Conservation (phyloP, 1,139 yeast species). For the Pichia sp. region DNA sequence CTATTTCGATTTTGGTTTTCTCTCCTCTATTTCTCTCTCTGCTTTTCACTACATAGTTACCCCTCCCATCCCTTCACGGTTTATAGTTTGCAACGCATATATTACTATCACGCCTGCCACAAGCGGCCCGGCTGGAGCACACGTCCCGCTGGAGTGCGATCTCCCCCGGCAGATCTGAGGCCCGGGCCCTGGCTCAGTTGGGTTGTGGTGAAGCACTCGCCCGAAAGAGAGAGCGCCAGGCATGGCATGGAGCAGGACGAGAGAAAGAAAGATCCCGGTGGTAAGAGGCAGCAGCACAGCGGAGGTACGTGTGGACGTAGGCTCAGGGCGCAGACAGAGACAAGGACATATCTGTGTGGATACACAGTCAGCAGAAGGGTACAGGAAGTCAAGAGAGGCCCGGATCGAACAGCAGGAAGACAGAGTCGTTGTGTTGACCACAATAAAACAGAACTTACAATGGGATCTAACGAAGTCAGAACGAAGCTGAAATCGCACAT, state of each 20-base stretch:
- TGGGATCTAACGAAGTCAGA: conserved; percentile 74
- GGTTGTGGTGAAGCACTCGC: not conserved
- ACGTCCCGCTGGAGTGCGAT: too few relatives aligned
- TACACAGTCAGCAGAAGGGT: not conserved
- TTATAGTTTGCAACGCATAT: not conserved
- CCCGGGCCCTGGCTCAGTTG: not conserved
- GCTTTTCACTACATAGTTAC: not conserved
- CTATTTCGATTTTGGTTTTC: not conserved
- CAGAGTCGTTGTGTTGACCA: not conserved
- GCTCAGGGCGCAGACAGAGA: not conserved
- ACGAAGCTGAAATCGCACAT: conserved; percentile 58
- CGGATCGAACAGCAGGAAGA: not conserved
- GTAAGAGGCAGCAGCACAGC: not conserved
- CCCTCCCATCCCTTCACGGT: not conserved
- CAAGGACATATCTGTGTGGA: not conserved
- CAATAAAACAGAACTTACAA: conserved; percentile 25
- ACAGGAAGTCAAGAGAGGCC: not conserved
- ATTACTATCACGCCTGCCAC: not conserved
- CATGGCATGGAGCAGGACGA: not conserved
- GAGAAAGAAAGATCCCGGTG: not conserved
- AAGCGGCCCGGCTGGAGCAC: too few relatives aligned
- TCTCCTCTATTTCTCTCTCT: not conserved
- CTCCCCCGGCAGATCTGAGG: too few relatives aligned
- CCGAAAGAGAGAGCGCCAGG: not conserved
- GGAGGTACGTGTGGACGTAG: not conserved